A percentile compares a stretch with the other conserved stretches of the same genome.
Conservation (phyloP, 2,329 filamentous ascomycete genomes). For the Thielaviopsis ethacetica region DNA sequence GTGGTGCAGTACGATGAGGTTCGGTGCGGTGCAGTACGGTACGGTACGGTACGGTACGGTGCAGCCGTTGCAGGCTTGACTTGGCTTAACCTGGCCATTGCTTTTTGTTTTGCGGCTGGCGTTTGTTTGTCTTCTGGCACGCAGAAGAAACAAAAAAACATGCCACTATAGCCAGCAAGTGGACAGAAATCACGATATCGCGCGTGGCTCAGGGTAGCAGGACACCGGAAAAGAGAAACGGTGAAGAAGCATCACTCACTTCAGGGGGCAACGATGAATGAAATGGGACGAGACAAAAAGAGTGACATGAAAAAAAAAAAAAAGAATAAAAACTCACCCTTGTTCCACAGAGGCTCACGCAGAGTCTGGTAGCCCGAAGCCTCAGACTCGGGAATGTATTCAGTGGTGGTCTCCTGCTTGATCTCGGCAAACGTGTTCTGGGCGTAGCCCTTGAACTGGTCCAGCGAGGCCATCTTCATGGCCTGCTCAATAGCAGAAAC, state of each 20-base stretch:
- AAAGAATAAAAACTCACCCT: conserved; percentile 29
- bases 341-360: conserved; percentile 47
- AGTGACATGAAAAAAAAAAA: conserved; percentile 7
- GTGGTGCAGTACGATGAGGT: no score
- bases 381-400: conserved; percentile 34
- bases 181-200: conserved; percentile 9
- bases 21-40: no score
- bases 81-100: no score
- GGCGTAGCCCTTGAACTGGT: conserved; percentile 43
- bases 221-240: conserved; percentile 5
- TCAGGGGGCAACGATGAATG: neutral
- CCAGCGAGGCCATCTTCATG: conserved; percentile 43
- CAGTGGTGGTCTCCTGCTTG: conserved; percentile 34
- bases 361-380: conserved; percentile 46
- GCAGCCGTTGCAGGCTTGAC: no score
- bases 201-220: conserved; percentile 1
- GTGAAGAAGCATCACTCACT: no score
- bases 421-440: conserved; percentile 40
- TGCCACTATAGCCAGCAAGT: neutral
- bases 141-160: conserved; percentile 4
- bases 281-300: conserved; percentile 3
- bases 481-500: conserved; percentile 38
- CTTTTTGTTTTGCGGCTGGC: no score
- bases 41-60: no score
- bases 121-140: no score